Evolutionary conservation across 139 green algal genomes (phyloP).

Genomic region (Asterochloris sp.): DNA sequence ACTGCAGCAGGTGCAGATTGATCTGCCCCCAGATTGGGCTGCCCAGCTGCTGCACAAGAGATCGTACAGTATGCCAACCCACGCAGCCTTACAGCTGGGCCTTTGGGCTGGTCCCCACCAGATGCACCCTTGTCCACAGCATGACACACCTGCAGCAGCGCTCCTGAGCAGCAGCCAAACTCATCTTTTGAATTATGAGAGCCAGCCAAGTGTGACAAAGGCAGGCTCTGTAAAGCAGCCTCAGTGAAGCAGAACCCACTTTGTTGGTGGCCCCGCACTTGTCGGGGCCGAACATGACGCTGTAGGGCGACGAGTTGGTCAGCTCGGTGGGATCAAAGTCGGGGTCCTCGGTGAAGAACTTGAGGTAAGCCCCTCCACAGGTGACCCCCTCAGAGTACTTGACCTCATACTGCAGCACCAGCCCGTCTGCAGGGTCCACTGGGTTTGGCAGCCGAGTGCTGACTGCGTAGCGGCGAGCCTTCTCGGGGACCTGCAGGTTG

Average conservation of each 20-base stretch:
- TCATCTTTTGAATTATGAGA: too few species aligned
- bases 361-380: constrained; percentile 90
- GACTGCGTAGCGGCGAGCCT: constrained; percentile 77
- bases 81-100: too few species aligned
- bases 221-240: background rate
- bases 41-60: background rate
- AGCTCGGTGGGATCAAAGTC: constrained; percentile 57
- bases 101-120: too few species aligned
- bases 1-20: background rate
- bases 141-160: too few species aligned
- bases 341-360: constrained; percentile 71
- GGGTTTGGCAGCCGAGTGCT: constrained; percentile 40
- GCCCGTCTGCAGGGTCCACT: constrained; percentile 47
- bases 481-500: constrained; percentile 57
- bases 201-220: background rate
- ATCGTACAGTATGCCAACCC: too few species aligned
- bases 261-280: constrained; percentile 90
- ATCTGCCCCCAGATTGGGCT: background rate
- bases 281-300: constrained; percentile 98
- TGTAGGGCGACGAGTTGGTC: constrained; percentile 86
- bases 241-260: constrained; percentile 12
- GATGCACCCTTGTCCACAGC: too few species aligned
- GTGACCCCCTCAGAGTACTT: constrained; percentile 56
- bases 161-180: too few species aligned
- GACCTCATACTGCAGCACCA: constrained; percentile 88